phyloP scores from a whole-genome alignment of 352 stramenopile genomes.

The Phytophthora pistaciae region DNA sequence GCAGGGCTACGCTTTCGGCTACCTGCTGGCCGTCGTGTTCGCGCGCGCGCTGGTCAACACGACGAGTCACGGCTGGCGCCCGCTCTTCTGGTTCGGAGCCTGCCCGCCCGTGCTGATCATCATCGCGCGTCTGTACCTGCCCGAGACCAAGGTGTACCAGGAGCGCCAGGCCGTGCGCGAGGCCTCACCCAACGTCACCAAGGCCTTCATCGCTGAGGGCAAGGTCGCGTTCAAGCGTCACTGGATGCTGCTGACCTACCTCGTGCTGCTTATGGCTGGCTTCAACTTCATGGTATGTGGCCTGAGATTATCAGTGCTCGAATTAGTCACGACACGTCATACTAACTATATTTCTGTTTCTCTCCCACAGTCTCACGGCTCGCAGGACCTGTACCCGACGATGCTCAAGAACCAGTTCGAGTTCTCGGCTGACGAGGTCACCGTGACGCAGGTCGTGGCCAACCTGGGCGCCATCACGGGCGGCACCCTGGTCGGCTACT shows the following conservation, averaged over 20 bases:
- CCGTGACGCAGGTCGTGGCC: slow-evolving; percentile 51
- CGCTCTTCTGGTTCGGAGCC: slow-evolving; percentile 57
- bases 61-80: slow-evolving; percentile 52
- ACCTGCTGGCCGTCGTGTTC: slow-evolving; percentile 48
- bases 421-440: slow-evolving; percentile 52
- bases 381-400: slow-evolving; percentile 57
- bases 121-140: slow-evolving; percentile 46
- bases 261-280: slow-evolving; percentile 53
- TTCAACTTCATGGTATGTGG: slow-evolving; percentile 58
- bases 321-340: neutral
- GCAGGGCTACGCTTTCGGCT: slow-evolving; percentile 55
- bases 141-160: slow-evolving; percentile 46
- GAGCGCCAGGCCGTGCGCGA: slow-evolving; percentile 37
- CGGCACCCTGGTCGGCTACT: slow-evolving; percentile 54
- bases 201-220: slow-evolving; percentile 48
- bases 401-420: slow-evolving; percentile 57
- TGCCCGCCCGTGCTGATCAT: slow-evolving; percentile 57
- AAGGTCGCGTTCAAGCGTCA: slow-evolving; percentile 52
- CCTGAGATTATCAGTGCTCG: neutral
- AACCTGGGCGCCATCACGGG: slow-evolving; percentile 55
- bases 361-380: slow-evolving; percentile 44
- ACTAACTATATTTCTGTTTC: slow-evolving; percentile 9
- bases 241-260: slow-evolving; percentile 53
- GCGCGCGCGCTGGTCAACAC: slow-evolving; percentile 43
- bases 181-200: slow-evolving; percentile 30